phyloP scores from a whole-genome alignment of 140 eudicot genomes.

The Senecio squalidus region DNA sequence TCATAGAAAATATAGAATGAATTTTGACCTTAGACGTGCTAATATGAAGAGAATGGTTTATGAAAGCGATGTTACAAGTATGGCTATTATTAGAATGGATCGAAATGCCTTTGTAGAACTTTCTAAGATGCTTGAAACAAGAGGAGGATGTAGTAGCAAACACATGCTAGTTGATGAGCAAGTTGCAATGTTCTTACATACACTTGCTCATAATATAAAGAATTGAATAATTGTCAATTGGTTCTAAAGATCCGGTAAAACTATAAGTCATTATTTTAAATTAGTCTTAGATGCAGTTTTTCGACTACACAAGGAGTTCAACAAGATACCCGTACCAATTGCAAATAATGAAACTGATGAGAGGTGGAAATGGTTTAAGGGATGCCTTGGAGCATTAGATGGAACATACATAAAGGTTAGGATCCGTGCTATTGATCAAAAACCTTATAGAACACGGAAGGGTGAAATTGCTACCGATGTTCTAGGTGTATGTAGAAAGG shows the following conservation, averaged over 20 bases:
- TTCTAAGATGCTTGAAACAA: neutral
- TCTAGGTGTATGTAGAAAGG: slow-evolving; percentile 8
- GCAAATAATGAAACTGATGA: neutral
- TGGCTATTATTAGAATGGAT: neutral
- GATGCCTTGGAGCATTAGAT: slow-evolving; percentile 11
- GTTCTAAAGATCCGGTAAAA: neutral
- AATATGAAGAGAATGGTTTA: neutral
- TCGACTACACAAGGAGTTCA: neutral
- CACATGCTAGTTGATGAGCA: neutral
- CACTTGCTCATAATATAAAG: neutral
- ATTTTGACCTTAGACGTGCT: neutral
- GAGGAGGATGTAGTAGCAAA: neutral
- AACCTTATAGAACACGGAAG: slow-evolving; percentile 11
- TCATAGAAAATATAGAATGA: neutral
- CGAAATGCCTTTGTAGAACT: neutral
- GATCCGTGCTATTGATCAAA: neutral
- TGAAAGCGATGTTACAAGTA: neutral
- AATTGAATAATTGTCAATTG: neutral
- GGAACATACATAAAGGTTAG: slow-evolving; percentile 3
- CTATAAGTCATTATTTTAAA: neutral
- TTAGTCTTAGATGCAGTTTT: neutral
- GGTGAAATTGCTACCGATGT: slow-evolving; percentile 5
- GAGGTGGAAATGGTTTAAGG: slow-evolving; percentile 3
- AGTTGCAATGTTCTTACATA: neutral
- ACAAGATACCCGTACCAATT: neutral